Evolutionary conservation across 805 yeast genomes (phyloP).

Genomic region (Ogataea chonburiensis): DNA sequence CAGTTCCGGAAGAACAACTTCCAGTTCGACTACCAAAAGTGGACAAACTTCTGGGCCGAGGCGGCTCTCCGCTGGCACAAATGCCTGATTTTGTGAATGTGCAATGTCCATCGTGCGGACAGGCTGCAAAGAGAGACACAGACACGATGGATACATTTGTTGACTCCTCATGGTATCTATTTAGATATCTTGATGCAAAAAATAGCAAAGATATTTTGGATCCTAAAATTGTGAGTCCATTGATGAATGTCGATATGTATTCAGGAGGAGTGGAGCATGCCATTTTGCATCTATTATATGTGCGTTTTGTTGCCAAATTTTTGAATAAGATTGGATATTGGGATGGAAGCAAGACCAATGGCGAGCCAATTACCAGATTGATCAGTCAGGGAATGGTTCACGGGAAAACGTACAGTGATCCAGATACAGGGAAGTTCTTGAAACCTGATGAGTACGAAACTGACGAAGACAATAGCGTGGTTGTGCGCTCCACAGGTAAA

Average conservation of each 20-base stretch:
- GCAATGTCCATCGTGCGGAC: slow-evolving; percentile 78
- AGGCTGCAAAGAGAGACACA: slow-evolving; percentile 78
- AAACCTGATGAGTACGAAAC: slow-evolving; percentile 71
- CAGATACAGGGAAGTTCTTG: slow-evolving; percentile 68
- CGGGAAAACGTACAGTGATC: slow-evolving; percentile 78
- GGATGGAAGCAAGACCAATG: slow-evolving; percentile 54
- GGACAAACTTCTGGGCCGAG: slow-evolving; percentile 41
- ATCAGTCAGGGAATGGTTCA: slow-evolving; percentile 99
- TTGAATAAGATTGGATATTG: slow-evolving; percentile 65
- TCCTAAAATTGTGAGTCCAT: slow-evolving; percentile 44
- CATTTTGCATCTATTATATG: slow-evolving; percentile 81
- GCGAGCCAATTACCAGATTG: slow-evolving; percentile 79
- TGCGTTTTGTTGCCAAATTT: slow-evolving; percentile 84
- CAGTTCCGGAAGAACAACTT: slow-evolving; percentile 84
- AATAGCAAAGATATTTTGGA: slow-evolving; percentile 57
- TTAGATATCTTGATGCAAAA: slow-evolving; percentile 76
- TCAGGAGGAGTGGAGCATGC: slow-evolving; percentile 98
- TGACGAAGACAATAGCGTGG: slow-evolving; percentile 40
- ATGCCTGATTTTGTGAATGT: slow-evolving; percentile 68
- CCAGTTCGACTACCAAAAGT: slow-evolving; percentile 79
- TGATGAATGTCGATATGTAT: slow-evolving; percentile 85
- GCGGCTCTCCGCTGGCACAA: slow-evolving; percentile 68
- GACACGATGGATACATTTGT: slow-evolving; percentile 99
- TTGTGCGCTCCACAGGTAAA: slow-evolving; percentile 48
- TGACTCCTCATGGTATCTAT: slow-evolving; percentile 96